A percentile compares a stretch with the other conserved stretches of the same genome.
Evolutionary conservation across 345 rosid species (phyloP).

Genomic region (Salix purpurea): DNA sequence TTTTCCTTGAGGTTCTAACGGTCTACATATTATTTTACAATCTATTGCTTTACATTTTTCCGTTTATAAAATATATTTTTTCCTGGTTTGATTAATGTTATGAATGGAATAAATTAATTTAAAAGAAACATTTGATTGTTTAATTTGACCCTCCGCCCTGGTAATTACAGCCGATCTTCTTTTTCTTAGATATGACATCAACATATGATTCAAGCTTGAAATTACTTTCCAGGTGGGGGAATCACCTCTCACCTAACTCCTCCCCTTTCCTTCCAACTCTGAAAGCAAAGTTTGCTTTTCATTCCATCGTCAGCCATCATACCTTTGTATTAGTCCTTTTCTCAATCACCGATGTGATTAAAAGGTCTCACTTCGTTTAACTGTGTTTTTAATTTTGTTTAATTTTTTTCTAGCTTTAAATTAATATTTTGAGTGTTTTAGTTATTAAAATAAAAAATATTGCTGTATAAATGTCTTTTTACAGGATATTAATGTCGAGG

Average conservation of each 20-base stretch:
- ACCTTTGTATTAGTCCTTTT: neutral
- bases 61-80: neutral
- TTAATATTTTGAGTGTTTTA: too few relatives aligned
- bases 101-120: neutral
- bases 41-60: neutral
- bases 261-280: neutral
- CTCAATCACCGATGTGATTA: neutral
- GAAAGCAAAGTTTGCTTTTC: neutral
- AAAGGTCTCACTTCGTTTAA: neutral
- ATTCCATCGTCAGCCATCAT: neutral
- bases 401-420: too few relatives aligned
- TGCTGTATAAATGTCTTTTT: too few relatives aligned
- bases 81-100: neutral
- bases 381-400: too few relatives aligned
- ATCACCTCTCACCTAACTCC: neutral
- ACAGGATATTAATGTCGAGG: too few relatives aligned
- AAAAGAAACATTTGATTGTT: neutral
- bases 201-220: neutral
- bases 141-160: neutral
- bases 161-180: neutral
- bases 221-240: neutral
- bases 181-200: neutral
- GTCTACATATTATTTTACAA: neutral
- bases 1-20: too few relatives aligned
- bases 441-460: too few relatives aligned